Evolutionary conservation across 768 basidiomycete species (phyloP), one percentile per base, ranked within the genome.

Genomic region (Suillus occidentalis): DNA sequence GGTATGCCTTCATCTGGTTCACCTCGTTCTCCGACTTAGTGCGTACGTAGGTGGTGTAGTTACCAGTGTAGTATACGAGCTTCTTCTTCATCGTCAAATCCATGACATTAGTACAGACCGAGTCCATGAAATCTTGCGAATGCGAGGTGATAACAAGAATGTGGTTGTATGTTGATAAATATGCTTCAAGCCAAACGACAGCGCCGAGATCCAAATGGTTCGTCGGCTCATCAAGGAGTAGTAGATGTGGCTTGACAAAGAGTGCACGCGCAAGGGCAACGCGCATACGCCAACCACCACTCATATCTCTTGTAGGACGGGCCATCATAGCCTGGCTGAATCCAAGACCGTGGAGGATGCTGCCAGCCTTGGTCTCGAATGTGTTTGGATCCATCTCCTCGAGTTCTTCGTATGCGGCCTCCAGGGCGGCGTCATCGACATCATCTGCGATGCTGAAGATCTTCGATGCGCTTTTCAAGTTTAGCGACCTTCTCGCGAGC

Each of bases 111-210:
- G 97, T 99, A 81, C 97, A 99, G 56, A 98, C 89, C 42, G 85
- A 88, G 78, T 99, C 97, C 94, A 99, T 94, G 84, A 99, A 99
- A 82, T 99, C 97, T 76, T 95, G 93, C n/a, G 97, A 99, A 81
- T 99, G 97, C 58, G 91, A 95, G 9, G 95, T 97, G 82, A 95
- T 91, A 73, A 97, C 93, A 69, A 99, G 87, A 75, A 99, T 99
- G 76, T 99, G 97, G 81, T 97, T 97, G 81, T 99, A 99, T 39
- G 94, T 97, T 37, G 94, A 92, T 49, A 99, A 84, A 79, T 99
- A 99, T 13, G 97, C 97, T 76, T 99, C 97, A 47, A 99, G 83
- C 97, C 97, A 99, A 64, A 99, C 97, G 67, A 98, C 97, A 50
- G 97, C 97, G 65, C 95, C 97, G 64, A 99, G 83, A 83, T 99